These are phyloP conservation scores for Naganishia sp. DNA, from an alignment of 1,284 basidiomycete genomes.

Conservation along the genomic window DNA sequence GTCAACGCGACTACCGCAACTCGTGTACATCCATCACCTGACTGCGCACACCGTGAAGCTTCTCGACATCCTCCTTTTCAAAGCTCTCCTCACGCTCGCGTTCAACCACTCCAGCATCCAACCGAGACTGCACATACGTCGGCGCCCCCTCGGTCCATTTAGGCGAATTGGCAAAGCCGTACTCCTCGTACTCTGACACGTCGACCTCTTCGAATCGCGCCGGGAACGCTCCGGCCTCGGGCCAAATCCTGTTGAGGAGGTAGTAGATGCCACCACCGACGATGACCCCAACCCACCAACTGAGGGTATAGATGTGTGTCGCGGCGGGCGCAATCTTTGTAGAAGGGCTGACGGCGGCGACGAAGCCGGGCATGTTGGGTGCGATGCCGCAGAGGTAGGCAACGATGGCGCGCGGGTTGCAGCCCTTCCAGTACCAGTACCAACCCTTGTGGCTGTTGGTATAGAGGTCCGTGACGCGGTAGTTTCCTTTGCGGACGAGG, in stretches of 20 bases:
- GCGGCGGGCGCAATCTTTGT: slow-evolving; percentile 50
- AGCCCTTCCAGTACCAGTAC: slow-evolving; percentile 74
- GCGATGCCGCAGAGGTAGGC: slow-evolving; percentile 67
- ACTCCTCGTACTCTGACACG: slow-evolving; percentile 53
- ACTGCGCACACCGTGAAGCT: slow-evolving; percentile 4
- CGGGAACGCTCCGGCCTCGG: slow-evolving; percentile 62
- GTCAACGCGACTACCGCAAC: slow-evolving; percentile 1
- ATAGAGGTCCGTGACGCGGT: slow-evolving; percentile 73
- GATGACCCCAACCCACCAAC: slow-evolving; percentile 67
- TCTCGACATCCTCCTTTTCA: slow-evolving; percentile 15
- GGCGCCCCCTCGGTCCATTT: slow-evolving; percentile 16
- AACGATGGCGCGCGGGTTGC: slow-evolving; percentile 65
- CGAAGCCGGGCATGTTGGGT: slow-evolving; percentile 70
- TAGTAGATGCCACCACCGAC: slow-evolving; percentile 68
- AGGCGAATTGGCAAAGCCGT: slow-evolving; percentile 31
- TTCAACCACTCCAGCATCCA: background rate
- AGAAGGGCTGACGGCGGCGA: slow-evolving; percentile 20
- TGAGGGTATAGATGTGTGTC: slow-evolving; percentile 44
- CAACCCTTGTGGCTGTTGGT: slow-evolving; percentile 61
- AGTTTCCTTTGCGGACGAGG: slow-evolving; percentile 68
- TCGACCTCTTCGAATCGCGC: slow-evolving; percentile 70
- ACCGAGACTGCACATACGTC: slow-evolving; percentile 10
- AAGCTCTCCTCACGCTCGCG: slow-evolving; percentile 11
- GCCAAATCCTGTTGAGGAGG: slow-evolving; percentile 62
- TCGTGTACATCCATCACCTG: slow-evolving; percentile 30